Conservation (phyloP, 257 asterid genomes). For the Petunia axillaris region DNA sequence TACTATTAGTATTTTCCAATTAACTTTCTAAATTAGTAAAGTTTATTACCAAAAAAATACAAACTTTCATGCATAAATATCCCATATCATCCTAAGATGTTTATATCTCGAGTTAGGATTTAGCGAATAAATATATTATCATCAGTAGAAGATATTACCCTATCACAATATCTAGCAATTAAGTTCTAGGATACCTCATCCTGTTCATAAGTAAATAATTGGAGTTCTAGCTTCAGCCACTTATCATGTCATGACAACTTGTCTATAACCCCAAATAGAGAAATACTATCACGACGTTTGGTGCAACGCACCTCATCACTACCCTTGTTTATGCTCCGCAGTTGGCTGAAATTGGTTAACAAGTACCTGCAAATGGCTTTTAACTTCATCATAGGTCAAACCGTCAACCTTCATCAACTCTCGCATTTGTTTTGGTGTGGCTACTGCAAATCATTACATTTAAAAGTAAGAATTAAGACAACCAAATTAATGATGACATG, state of each 20-base stretch:
- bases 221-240: no score
- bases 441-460: slow-evolving; percentile 63
- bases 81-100: not conserved
- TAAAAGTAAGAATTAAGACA: slow-evolving; percentile 20
- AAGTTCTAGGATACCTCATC: no score
- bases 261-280: no score
- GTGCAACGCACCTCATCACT: no score
- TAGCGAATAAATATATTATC: not conserved
- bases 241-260: no score
- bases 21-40: no score
- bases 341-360: no score
- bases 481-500: slow-evolving; percentile 6
- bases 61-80: not conserved
- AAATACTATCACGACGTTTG: no score
- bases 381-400: slow-evolving; percentile 97
- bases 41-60: not conserved
- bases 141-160: not conserved
- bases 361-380: slow-evolving; percentile 91
- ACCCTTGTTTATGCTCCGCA: no score
- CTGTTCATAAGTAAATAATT: no score
- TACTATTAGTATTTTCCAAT: not conserved
- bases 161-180: no score
- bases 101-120: not conserved
- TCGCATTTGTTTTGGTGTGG: slow-evolving; percentile 94
- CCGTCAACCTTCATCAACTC: slow-evolving; percentile 98